A percentile compares a stretch with the other conserved stretches of the same genome.
Evolutionary conservation across 805 yeast genomes (phyloP).

Genomic region (Yarrowia bubula): DNA sequence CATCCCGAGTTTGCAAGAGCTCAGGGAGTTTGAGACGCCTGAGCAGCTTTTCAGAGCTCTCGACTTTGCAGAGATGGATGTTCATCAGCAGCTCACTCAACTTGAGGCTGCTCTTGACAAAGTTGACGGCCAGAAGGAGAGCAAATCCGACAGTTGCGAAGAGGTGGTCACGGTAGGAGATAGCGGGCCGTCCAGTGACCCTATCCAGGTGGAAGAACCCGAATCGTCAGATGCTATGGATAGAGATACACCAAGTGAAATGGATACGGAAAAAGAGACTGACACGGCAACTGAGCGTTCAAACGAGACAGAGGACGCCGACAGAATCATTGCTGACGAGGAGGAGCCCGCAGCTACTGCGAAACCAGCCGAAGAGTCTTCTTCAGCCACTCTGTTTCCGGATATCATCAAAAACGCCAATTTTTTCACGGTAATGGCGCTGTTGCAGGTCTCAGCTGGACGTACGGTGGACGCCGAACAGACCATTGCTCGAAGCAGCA

Average conservation of each 20-base stretch:
- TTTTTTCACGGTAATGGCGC: neutral
- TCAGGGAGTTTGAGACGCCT: neutral
- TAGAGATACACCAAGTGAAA: neutral
- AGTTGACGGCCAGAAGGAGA: neutral
- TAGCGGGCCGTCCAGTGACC: neutral
- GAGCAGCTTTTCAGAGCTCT: neutral
- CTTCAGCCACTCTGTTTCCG: neutral
- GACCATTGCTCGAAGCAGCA: neutral
- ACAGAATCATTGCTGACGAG: neutral
- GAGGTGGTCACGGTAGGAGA: neutral
- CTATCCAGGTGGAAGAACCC: neutral
- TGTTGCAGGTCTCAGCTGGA: neutral
- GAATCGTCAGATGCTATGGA: neutral
- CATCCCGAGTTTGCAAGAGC: neutral
- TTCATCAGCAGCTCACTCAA: conserved; percentile 8
- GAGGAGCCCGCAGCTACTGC: neutral
- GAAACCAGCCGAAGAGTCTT: neutral
- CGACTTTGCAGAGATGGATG: conserved; percentile 12
- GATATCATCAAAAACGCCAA: conserved; percentile 13
- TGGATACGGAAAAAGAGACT: neutral
- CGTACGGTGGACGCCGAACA: conserved; percentile 3
- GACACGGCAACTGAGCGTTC: neutral
- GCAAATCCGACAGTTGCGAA: neutral
- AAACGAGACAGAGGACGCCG: neutral
- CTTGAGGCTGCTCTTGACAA: neutral